Evolutionary conservation across 768 basidiomycete species (phyloP), one percentile per base, ranked within the genome.

Genomic region (Chalciporus piperatus): DNA sequence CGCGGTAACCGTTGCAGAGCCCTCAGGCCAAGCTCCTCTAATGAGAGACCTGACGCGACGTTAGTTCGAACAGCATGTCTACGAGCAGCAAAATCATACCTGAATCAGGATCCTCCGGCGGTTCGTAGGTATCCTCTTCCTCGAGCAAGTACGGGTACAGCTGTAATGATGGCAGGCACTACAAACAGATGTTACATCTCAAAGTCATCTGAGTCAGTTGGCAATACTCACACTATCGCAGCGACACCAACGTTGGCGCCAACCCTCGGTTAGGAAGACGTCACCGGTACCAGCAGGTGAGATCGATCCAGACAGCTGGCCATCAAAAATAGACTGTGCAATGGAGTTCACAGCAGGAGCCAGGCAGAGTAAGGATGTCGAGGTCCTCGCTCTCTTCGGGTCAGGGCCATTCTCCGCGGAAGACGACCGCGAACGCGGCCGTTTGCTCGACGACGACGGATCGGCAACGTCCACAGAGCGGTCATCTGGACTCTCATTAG

Each of bases 21-120:
- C 44, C 90, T 85, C 74, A 90, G 76, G 11, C 91, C 91, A 6
- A 93, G 77, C 63, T 91, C 89, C 65, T 92, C 91, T 30, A 93
- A 70, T 16, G 90, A 88, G 45, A 91, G 71, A 22, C 81, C 90
- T 89, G 39, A 9, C 51, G 48, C 19, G 6, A 28, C 22, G 39
- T 57, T 11, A 35, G 52, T 0, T 7, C 9, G 6, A 13, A 32
- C 28, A 11, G n/a, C 4, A 4, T 16, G 42, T 39, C 5, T 5
- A 37, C 19, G 4, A 8, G 33, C 8, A 38, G 11, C 2, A 44
- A 32, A 53, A n/a, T 27, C 3, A 27, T 52, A 84, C 90, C 83
- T 54, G 84, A 89, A 63, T 93, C 91, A 10, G 91, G 90, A 67
- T 92, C 91, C 60, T 89, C 84, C 4, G 90, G 91, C 1, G 87